Percentiles rank a stretch among this genome's conserved stretches.
Conservation (phyloP, 1,284 basidiomycete species). For the Anthracocystis walkeri region DNA sequence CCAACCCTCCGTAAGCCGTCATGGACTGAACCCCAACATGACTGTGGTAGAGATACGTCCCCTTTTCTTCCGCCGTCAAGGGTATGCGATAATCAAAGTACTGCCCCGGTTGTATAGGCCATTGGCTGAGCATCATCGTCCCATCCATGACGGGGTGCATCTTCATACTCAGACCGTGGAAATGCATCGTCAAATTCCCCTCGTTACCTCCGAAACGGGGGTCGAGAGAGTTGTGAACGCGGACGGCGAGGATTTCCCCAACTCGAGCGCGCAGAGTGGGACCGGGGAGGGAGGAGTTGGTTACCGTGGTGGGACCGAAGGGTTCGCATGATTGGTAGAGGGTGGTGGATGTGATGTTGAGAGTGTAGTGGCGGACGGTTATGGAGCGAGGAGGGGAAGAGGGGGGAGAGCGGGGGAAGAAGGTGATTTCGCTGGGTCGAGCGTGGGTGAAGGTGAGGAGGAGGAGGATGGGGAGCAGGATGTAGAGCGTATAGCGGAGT, state of each 20-base stretch:
- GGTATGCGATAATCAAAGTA: constrained; percentile 56
- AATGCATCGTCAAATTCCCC: constrained; percentile 56
- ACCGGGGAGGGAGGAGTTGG: constrained; percentile 57
- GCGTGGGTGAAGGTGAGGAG: neutral
- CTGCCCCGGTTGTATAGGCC: constrained; percentile 43
- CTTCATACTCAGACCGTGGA: constrained; percentile 53
- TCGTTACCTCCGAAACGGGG: neutral
- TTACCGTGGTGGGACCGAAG: constrained; percentile 18
- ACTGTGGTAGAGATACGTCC: constrained; percentile 54
- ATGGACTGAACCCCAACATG: constrained; percentile 59
- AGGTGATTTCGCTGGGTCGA: constrained; percentile 16
- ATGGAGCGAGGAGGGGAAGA: constrained; percentile 1
- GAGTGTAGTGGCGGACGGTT: constrained; percentile 34
- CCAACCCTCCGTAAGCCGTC: constrained; percentile 55
- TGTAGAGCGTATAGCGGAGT: neutral
- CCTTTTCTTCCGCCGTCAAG: constrained; percentile 29
- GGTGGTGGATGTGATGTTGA: constrained; percentile 21
- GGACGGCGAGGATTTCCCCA: constrained; percentile 51
- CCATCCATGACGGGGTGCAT: constrained; percentile 62
- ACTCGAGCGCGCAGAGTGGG: constrained; percentile 51
- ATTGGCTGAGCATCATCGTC: constrained; percentile 55
- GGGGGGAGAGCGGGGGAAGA: neutral
- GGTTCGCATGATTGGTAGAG: constrained; percentile 25
- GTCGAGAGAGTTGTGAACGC: constrained; percentile 45
- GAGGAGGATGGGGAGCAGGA: neutral